Percentiles rank a stretch among this genome's conserved stretches.
These are phyloP conservation scores for Aspergillus niger DNA, from an alignment of 2,329 filamentous ascomycete species.

Conservation along the genomic window DNA sequence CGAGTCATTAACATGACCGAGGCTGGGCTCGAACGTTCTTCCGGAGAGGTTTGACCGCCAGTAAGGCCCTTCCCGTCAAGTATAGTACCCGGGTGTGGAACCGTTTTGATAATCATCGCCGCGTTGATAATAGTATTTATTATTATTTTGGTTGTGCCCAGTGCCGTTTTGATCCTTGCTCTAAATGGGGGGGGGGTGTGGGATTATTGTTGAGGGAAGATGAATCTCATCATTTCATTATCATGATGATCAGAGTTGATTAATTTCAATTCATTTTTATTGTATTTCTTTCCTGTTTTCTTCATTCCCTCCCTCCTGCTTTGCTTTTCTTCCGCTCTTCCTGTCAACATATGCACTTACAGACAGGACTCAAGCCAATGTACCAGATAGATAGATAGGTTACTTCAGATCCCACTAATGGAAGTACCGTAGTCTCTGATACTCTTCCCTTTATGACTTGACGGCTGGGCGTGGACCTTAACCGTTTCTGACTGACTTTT, in stretches of 20 bases:
- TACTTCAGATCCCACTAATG: no score
- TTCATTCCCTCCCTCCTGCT: no score
- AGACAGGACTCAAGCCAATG: no score
- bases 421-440: no score
- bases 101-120: conserved; percentile 21
- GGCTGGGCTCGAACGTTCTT: conserved; percentile 26
- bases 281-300: no score
- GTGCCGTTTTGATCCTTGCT: background rate
- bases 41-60: conserved; percentile 23
- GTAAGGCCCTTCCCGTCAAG: conserved; percentile 21
- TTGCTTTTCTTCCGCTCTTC: no score
- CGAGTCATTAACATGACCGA: conserved; percentile 17
- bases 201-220: no score
- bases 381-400: no score
- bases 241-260: background rate
- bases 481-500: no score
- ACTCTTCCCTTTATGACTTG: no score
- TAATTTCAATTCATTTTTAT: background rate
- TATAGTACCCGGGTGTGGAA: conserved; percentile 21
- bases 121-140: conserved; percentile 7
- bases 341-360: no score
- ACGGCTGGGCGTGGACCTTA: no score
- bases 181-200: background rate
- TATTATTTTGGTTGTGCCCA: conserved; percentile 10
- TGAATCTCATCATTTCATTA: background rate